A percentile compares a stretch with the other conserved stretches of the same genome.
phyloP scores from a whole-genome alignment of 2,329 filamentous ascomycete species.

The Trichoderma sp. region DNA sequence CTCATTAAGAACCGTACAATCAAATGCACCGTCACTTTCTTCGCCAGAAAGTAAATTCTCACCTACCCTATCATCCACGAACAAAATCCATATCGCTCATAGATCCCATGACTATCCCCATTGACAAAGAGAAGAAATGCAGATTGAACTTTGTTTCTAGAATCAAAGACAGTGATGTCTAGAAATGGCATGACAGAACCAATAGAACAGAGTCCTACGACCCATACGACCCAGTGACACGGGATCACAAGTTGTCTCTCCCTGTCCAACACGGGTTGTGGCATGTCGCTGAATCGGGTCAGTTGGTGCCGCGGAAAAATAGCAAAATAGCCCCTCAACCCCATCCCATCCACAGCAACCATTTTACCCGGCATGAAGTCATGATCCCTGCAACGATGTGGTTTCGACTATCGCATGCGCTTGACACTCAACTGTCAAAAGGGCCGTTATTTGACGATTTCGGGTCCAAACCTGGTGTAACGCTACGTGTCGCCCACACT shows the following conservation, averaged over 20 bases:
- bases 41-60: not conserved
- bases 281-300: not conserved
- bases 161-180: not conserved
- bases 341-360: not conserved
- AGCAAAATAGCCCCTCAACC: not conserved
- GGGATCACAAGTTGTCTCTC: not conserved
- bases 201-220: not conserved
- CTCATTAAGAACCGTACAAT: not conserved
- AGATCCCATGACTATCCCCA: not conserved
- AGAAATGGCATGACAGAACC: not conserved
- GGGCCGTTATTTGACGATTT: not conserved
- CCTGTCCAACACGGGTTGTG: not conserved
- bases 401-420: not conserved
- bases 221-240: not conserved
- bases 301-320: not conserved
- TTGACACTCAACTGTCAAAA: not conserved
- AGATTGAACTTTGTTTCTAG: not conserved
- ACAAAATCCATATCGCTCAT: not conserved
- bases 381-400: not conserved
- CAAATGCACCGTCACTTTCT: not conserved
- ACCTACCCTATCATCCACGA: not conserved
- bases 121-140: not conserved
- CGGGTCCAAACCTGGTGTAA: not conserved
- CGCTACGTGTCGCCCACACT: not conserved
- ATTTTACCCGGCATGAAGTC: conserved; percentile 11